A percentile compares a stretch with the other conserved stretches of the same genome.
Evolutionary conservation across 371 early-diverging fungal genomes (phyloP).

Genomic region (Apophysomyces ossiformis): DNA sequence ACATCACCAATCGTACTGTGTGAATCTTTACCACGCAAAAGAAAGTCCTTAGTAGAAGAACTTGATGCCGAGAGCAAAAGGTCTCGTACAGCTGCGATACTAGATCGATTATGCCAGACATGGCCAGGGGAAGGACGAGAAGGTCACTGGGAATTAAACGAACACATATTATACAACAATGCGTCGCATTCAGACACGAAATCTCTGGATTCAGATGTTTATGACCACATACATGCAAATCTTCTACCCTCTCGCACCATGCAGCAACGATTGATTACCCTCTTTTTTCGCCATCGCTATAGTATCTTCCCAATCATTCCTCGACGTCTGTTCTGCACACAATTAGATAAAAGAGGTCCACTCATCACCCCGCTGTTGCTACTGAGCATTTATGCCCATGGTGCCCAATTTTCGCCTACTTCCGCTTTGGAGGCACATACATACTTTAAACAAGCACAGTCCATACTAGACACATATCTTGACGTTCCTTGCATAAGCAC

Average conservation of each 20-base stretch:
- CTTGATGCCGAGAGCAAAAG: neutral
- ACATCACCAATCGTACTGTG: neutral
- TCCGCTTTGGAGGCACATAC: constrained; percentile 12
- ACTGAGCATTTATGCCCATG: constrained; percentile 36
- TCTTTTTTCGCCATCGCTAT: constrained; percentile 34
- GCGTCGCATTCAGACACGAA: neutral
- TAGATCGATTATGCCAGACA: constrained; percentile 16
- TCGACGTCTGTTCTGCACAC: constrained; percentile 28
- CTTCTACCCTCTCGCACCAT: neutral
- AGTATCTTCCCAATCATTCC: constrained; percentile 37
- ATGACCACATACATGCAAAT: neutral
- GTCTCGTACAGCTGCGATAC: neutral
- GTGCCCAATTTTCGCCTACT: constrained; percentile 27
- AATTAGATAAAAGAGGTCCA: constrained; percentile 33
- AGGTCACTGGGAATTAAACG: constrained; percentile 13
- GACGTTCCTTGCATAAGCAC: constrained; percentile 28
- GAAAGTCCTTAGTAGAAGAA: neutral
- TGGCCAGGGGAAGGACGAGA: constrained; percentile 14
- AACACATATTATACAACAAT: constrained; percentile 14
- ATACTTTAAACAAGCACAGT: constrained; percentile 35
- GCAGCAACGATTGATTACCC: constrained; percentile 21
- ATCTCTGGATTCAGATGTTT: neutral
- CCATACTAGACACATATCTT: constrained; percentile 20
- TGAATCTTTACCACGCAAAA: neutral
- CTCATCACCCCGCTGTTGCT: constrained; percentile 30